Base-by-base conservation (phyloP, 2,329 filamentous ascomycete species). In the Fusarium sp. region DNA sequence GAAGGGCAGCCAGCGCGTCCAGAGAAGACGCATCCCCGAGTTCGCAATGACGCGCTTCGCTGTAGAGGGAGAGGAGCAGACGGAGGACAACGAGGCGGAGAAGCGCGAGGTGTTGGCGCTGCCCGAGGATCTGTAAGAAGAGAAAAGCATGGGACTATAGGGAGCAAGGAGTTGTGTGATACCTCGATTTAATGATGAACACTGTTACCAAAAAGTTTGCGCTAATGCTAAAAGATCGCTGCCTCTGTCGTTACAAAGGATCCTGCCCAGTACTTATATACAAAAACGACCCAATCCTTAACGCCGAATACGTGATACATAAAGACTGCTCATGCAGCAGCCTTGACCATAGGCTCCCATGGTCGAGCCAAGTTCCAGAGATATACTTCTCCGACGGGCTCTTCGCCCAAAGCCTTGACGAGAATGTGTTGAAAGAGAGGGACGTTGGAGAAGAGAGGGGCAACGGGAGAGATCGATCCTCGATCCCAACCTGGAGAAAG, bases 1-100 rank as follows among this genome's bases (percentile, higher is more conserved):
- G 74, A 84, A 81, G 63, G 79, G 81, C 22, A 72, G 78, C 11
- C 70, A 78, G 49, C 75, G 64, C 13, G 39, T 61, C 8, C 75
- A 81, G 73, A 80, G 82, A 52, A 83, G 81, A 76, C 82, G 80
- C 58, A 81, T 85, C 64, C 87, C 85, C 41, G 88, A 90, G 59
- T 89, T 89, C 66, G 87, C 86, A 77, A 87, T 90, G 83, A 90
- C 89, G 31, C 88, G 85, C 66, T 89, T 90, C 64, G 83, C 82
- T 35, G 80, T 80, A 35, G 85, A 87, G 39, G 82, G 84, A 55
- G 83, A 86, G 72, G 85, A 87, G 74, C 67, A 77, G 61, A 56
- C 51, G 15, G 60, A 77, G 58, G 73, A 74, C 18, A 78, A 72
- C 24, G 76, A 75, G 55, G 66, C 72, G 55, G 66, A 66, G 36